Evolutionary conservation across 371 early-diverging fungal genomes (phyloP).

Genomic region (Mucor plumbeus): DNA sequence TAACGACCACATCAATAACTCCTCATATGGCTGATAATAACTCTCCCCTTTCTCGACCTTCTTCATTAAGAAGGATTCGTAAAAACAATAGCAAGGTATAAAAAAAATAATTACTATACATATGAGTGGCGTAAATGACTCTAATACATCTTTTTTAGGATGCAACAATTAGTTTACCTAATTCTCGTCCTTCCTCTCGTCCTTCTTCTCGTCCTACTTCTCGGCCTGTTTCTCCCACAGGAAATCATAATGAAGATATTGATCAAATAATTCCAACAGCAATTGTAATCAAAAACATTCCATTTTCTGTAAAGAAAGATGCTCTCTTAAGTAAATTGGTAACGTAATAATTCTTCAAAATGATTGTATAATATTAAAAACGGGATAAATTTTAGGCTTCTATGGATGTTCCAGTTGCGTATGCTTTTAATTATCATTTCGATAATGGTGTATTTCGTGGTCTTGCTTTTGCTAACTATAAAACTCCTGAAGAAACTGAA

Average conservation of each 20-base stretch:
- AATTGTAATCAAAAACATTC: constrained; percentile 86
- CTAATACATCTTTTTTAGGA: background rate
- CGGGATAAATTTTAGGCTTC: constrained; percentile 32
- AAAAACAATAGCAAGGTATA: constrained; percentile 15
- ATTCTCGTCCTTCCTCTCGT: constrained; percentile 24
- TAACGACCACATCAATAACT: constrained; percentile 23
- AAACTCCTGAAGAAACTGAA: constrained; percentile 77
- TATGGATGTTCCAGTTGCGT: constrained; percentile 74
- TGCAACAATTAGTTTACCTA: constrained; percentile 1
- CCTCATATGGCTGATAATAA: constrained; percentile 16
- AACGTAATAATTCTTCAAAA: background rate
- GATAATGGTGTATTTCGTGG: constrained; percentile 83
- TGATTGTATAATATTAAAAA: too few species aligned
- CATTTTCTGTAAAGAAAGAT: constrained; percentile 79
- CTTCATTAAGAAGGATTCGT: constrained; percentile 29
- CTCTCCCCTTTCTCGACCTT: constrained; percentile 29
- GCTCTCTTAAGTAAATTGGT: constrained; percentile 71
- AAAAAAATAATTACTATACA: too few species aligned
- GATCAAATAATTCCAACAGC: constrained; percentile 69
- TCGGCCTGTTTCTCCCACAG: constrained; percentile 35
- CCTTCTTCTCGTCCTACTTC: constrained; percentile 33
- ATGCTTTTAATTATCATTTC: constrained; percentile 84
- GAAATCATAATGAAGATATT: constrained; percentile 19
- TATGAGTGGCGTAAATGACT: background rate
- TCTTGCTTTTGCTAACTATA: constrained; percentile 84